These are phyloP conservation scores for Tulasnella sp. DNA, from an alignment of 768 basidiomycete species.

Conservation along the genomic window DNA sequence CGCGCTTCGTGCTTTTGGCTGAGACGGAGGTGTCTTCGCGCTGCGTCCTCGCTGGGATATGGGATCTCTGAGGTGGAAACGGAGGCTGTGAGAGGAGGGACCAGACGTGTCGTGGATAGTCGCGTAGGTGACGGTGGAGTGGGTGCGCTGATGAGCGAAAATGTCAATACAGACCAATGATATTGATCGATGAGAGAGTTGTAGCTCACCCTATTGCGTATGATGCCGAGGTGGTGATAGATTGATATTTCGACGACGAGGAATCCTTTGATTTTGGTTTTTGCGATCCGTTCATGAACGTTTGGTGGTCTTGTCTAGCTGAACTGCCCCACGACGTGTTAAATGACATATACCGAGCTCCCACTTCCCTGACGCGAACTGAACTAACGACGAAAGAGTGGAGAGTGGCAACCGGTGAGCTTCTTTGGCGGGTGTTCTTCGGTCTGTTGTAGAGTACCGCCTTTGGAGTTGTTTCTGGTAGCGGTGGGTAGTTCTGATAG, in stretches of 20 bases:
- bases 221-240: constrained; percentile 1
- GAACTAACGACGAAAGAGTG: no score
- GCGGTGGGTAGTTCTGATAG: not conserved
- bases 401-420: not conserved
- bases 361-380: not conserved
- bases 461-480: not conserved
- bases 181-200: not conserved
- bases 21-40: constrained; percentile 6
- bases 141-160: constrained; percentile 1
- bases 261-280: constrained; percentile 1
- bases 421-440: not conserved
- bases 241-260: constrained; percentile 11
- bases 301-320: constrained; percentile 12
- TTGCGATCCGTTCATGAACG: constrained; percentile 13
- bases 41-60: constrained; percentile 1
- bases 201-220: constrained; percentile 11
- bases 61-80: constrained; percentile 4
- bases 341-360: constrained; percentile 11
- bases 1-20: constrained; percentile 9
- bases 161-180: not conserved
- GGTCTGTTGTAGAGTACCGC: not conserved
- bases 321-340: constrained; percentile 14
- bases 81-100: not conserved
- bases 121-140: not conserved
- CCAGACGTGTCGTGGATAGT: not conserved